Conservation (phyloP, 2,329 filamentous ascomycete species). For the Aspergillus ustus region DNA sequence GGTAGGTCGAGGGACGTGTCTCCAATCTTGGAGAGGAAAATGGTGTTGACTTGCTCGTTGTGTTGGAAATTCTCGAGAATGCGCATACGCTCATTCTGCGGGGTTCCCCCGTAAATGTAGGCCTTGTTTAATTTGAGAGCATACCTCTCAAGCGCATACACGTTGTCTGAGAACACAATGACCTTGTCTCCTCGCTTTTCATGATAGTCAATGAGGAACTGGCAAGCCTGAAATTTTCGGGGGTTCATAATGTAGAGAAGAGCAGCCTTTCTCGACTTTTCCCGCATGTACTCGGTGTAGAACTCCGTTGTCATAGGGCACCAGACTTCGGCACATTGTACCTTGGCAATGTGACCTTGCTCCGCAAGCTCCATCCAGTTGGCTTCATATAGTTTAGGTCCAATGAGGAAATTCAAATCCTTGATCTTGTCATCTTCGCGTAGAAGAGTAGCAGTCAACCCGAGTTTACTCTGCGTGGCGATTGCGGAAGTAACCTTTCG, state of each 20-base stretch:
- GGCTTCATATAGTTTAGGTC: constrained; percentile 95
- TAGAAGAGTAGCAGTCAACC: constrained; percentile 88
- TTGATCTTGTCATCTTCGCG: constrained; percentile 98
- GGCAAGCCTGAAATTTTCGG: constrained; percentile 92
- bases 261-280: constrained; percentile 67
- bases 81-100: constrained; percentile 79
- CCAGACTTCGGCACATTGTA: constrained; percentile 98
- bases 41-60: constrained; percentile 85
- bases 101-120: constrained; percentile 89
- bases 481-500: constrained; percentile 90
- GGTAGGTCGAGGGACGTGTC: constrained; percentile 97
- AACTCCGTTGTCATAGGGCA: constrained; percentile 99
- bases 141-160: constrained; percentile 87
- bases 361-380: constrained; percentile 99
- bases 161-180: constrained; percentile 97
- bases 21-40: constrained; percentile 96
- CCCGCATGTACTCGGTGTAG: constrained; percentile 86
- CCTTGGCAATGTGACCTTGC: constrained; percentile 93
- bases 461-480: constrained; percentile 93
- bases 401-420: constrained; percentile 95
- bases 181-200: constrained; percentile 95
- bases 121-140: constrained; percentile 82
- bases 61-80: constrained; percentile 96
- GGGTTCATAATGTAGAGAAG: constrained; percentile 97
- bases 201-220: constrained; percentile 98